These are phyloP conservation scores for Puccinia coronata DNA, from an alignment of 1,284 basidiomycete species.

Conservation along the genomic window DNA sequence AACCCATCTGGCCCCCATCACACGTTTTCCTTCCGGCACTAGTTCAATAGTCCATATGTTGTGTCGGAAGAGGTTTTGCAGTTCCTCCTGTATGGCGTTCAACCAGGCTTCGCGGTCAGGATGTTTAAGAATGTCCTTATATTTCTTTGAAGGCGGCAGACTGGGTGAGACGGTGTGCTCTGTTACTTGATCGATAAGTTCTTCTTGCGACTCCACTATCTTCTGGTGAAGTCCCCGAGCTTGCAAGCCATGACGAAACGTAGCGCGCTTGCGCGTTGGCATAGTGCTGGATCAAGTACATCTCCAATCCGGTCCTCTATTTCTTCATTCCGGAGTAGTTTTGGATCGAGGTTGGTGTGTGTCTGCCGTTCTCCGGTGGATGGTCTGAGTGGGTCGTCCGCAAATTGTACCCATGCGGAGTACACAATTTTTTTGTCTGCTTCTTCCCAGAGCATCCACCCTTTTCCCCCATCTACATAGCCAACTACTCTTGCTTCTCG, in stretches of 20 bases:
- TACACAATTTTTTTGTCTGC: background rate
- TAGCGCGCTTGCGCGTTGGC: no score
- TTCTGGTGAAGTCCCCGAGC: no score
- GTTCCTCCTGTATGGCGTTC: background rate
- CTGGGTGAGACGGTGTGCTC: no score
- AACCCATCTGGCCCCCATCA: background rate
- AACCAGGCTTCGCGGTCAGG: background rate
- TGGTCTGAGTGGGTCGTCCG: background rate
- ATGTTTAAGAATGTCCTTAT: slow-evolving; percentile 9
- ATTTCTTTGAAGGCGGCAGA: background rate
- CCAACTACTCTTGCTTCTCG: no score
- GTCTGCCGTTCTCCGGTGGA: background rate
- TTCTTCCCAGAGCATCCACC: background rate
- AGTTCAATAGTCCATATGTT: no score
- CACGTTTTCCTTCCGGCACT: background rate
- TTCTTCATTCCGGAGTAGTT: no score
- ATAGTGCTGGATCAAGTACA: no score
- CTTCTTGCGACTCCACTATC: background rate
- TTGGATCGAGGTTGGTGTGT: background rate
- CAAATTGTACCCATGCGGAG: no score
- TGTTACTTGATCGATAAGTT: background rate
- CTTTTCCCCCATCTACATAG: no score
- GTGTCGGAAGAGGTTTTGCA: background rate
- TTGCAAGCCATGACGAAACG: no score
- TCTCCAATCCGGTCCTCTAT: no score